Conservation (phyloP, 108 stramenopile genomes). For the Fragilaria radians region DNA sequence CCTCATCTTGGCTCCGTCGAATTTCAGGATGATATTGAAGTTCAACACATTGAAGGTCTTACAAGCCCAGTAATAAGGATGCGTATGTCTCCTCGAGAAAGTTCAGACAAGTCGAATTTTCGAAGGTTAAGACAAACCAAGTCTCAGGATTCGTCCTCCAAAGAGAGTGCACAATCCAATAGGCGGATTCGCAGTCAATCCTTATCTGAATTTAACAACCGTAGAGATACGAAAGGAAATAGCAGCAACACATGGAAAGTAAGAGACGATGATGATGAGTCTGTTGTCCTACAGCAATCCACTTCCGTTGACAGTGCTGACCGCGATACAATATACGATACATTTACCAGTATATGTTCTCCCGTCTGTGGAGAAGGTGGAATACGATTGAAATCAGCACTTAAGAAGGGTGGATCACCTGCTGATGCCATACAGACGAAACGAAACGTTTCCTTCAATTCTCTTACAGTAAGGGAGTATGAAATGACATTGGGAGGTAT, state of each 20-base stretch:
- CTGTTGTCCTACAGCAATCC: neutral
- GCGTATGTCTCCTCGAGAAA: too few species aligned
- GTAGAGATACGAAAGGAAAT: too few species aligned
- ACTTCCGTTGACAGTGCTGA: neutral
- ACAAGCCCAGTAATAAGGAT: too few species aligned
- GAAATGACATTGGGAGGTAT: slow-evolving; percentile 43
- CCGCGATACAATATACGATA: neutral
- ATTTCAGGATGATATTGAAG: neutral
- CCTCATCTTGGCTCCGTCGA: neutral
- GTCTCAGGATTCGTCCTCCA: too few species aligned
- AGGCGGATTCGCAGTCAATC: too few species aligned
- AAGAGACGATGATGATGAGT: neutral
- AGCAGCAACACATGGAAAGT: too few species aligned
- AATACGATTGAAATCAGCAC: neutral
- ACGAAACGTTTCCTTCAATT: slow-evolving; percentile 17
- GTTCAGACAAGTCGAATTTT: too few species aligned
- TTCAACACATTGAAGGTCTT: neutral
- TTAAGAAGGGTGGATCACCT: neutral
- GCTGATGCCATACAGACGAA: neutral
- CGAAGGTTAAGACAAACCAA: too few species aligned
- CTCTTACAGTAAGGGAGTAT: slow-evolving; percentile 41
- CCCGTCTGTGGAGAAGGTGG: neutral
- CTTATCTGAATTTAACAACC: too few species aligned
- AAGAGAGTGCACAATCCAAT: too few species aligned
- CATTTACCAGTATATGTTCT: neutral